A percentile compares a stretch with the other conserved stretches of the same genome.
phyloP scores from a whole-genome alignment of 345 rosid genomes.

The Eucalyptus lansdowneana region DNA sequence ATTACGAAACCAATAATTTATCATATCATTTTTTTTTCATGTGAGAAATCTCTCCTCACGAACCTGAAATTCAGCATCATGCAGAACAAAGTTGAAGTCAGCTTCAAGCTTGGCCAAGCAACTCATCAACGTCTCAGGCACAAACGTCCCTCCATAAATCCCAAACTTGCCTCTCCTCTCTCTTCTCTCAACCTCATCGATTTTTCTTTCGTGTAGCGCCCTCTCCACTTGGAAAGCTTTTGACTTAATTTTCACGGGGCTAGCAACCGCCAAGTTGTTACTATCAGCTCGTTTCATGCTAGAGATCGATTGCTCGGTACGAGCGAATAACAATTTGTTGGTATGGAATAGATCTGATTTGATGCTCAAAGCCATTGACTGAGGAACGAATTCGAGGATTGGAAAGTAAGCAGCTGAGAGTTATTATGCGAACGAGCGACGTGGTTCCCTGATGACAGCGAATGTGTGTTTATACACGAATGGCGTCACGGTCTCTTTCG shows the following conservation, averaged over 20 bases:
- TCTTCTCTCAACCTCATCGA: not conserved
- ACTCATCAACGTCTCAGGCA: no score
- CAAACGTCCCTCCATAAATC: slow-evolving; percentile 64
- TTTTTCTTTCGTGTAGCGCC: no score
- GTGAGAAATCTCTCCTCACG: not conserved
- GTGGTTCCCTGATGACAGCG: not conserved
- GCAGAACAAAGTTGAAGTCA: slow-evolving; percentile 1
- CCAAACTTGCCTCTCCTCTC: slow-evolving; percentile 36
- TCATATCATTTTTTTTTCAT: not conserved
- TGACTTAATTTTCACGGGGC: not conserved
- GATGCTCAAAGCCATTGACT: not conserved
- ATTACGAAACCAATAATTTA: no score
- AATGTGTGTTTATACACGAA: not conserved
- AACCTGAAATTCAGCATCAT: slow-evolving; percentile 62
- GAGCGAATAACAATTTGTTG: not conserved
- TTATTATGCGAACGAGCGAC: not conserved
- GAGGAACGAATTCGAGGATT: not conserved
- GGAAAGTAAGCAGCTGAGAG: not conserved
- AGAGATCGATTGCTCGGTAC: not conserved
- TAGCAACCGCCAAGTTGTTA: not conserved
- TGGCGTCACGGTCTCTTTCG: not conserved
- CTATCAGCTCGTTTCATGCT: not conserved
- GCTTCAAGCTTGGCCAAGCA: no score
- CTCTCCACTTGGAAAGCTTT: not conserved
- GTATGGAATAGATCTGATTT: not conserved